Evolutionary conservation across 495 filamentous ascomycete species (phyloP).

Genomic region (Penicillium verhagenii): DNA sequence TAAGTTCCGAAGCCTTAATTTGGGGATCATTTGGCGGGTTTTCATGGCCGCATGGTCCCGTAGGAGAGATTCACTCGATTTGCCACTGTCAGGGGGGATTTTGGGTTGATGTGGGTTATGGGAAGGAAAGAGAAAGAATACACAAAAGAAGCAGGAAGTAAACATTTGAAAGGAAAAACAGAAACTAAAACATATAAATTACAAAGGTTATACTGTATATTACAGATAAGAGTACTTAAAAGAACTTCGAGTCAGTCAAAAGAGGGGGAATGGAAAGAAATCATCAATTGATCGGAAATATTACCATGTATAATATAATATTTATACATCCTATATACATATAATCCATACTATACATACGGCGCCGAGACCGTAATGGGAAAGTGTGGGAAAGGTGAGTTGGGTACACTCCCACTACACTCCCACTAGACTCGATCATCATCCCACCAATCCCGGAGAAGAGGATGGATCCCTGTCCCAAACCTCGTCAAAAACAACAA

Average conservation of each 20-base stretch:
- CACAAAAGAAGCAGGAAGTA: neutral
- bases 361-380: slow-evolving; percentile 10
- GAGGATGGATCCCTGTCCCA: neutral
- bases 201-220: no score
- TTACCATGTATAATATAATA: no score
- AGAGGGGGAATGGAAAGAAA: no score
- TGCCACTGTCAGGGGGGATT: slow-evolving; percentile 21
- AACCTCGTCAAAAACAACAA: neutral
- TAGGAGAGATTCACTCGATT: no score
- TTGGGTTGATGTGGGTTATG: slow-evolving; percentile 9
- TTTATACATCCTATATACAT: no score
- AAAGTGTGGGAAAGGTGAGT: slow-evolving; percentile 7
- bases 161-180: slow-evolving; percentile 2
- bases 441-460: slow-evolving; percentile 14
- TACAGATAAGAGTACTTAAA: no score
- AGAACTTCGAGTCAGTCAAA: no score
- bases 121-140: slow-evolving; percentile 1
- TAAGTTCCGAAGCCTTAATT: neutral
- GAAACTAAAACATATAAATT: slow-evolving; percentile 6
- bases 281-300: no score
- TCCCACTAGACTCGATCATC: slow-evolving; percentile 41
- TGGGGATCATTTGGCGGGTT: neutral
- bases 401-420: slow-evolving; percentile 31
- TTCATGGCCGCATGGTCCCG: slow-evolving; percentile 1
- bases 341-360: no score